phyloP scores from a whole-genome alignment of 768 basidiomycete species.

The Amanita pallidorosea region DNA sequence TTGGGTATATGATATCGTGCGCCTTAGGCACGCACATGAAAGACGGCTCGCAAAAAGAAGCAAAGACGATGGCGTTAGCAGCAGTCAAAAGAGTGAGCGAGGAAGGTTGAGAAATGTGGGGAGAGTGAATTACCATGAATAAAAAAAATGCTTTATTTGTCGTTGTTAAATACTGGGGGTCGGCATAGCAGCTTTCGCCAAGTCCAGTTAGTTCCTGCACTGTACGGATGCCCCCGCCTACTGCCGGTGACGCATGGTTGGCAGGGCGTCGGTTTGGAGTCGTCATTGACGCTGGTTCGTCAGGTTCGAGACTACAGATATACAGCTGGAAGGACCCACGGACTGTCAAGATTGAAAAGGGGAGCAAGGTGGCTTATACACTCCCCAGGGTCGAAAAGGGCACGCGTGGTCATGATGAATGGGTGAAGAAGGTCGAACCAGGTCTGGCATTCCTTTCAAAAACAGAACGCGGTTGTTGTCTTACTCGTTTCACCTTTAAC shows the following conservation, averaged over 20 bases:
- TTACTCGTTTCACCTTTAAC: slow-evolving; percentile 2
- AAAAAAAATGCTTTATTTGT: not conserved
- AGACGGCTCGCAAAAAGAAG: slow-evolving; percentile 10
- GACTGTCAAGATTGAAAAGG: slow-evolving; percentile 34
- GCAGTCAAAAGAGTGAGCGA: slow-evolving; percentile 7
- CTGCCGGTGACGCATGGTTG: slow-evolving; percentile 63
- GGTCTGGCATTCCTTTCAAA: slow-evolving; percentile 37
- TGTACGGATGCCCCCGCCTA: slow-evolving; percentile 55
- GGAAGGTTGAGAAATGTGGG: slow-evolving; percentile 15
- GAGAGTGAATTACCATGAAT: slow-evolving; percentile 18
- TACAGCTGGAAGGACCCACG: slow-evolving; percentile 93
- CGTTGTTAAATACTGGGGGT: not conserved
- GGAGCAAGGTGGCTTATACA: slow-evolving; percentile 38
- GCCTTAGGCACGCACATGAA: slow-evolving; percentile 26
- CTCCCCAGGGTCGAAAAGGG: slow-evolving; percentile 91
- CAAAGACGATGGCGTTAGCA: slow-evolving; percentile 4
- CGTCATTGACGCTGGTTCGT: slow-evolving; percentile 98
- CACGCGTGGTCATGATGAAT: slow-evolving; percentile 65
- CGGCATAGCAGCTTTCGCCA: no score
- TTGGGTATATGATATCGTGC: slow-evolving; percentile 58
- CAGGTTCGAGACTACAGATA: slow-evolving; percentile 90
- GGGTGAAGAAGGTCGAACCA: slow-evolving; percentile 90
- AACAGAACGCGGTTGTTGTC: not conserved
- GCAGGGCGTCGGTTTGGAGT: slow-evolving; percentile 78
- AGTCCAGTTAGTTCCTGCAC: no score